Evolutionary conservation across 306 rosid genomes (phyloP), one percentile per base, ranked within the genome.

Genomic region (Cicer judaicum): DNA sequence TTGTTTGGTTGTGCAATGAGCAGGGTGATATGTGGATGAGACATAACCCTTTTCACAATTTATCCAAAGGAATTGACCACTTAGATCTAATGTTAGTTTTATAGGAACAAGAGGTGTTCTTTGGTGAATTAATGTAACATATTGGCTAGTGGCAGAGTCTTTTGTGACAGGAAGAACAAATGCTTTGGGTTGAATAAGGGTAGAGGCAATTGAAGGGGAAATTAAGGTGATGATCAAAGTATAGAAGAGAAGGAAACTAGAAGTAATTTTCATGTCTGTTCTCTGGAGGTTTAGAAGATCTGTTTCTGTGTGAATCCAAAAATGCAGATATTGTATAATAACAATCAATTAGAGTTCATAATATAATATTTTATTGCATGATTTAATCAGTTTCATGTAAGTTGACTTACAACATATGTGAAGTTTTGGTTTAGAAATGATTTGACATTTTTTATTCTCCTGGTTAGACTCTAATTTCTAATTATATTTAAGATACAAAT

Each of bases 51-150:
- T 2, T 2, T 82, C 85, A 38, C 88, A 85, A 19, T 83, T 80
- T 1, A 81, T 80, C 89, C 86, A 83, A 24, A 79, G 84, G 47
- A 57, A 80, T 46, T 47, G 77, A 3, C 88, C 88, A 19, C 88
- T 86, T 0, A 89, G 82, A 40, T 87, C 88, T 0, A 85, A 1
- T 4, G 86, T 79, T 0, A 89, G 86, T 66, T 87, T 87, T 8
- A 79, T 2, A 16, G 93, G 91, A 4, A 81, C 83, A 0, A 79
- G 76, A 62, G 91, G 93, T 10, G 88, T 85, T 2, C 91, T 60
- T 29, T 86, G 91, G 12, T 13, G 60, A 16, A 88, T 16, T 0
- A 38, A 13, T n/a, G 81, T 73, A 3, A 85, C 3, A 64, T 85
- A 85, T 62, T 85, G 91, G 40, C 18, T 64, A 0, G 72, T 50